Base-by-base conservation (phyloP, 2,329 filamentous ascomycete species). In the Lachnellula suecica region DNA sequence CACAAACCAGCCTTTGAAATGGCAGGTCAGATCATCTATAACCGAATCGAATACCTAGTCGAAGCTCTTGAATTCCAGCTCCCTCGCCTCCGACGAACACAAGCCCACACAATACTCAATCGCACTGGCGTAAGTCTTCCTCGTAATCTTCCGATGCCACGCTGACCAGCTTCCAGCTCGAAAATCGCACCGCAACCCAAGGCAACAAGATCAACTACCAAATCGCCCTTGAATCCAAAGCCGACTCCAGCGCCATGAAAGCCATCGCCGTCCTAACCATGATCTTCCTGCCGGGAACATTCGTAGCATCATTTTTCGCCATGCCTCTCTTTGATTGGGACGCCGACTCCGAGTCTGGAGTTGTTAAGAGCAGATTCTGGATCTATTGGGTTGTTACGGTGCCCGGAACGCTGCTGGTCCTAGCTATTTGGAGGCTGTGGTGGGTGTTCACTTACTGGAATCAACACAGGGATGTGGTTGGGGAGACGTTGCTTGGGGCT, bases 241-340 rank as follows among this genome's bases (percentile, higher is more conserved):
- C 45, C 35, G 35, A 41, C 35, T 48, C 45, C 5, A 41, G 35
- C 35, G 40, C 42, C 19, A 52, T 55, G 53, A 55, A 55, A 40
- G 44, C 49, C 19, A 55, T 55, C 19, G 53, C 53, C 6, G 35
- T 55, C 10, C 45, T 55, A 4, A 55, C 53, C 25, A 52, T 55
- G 53, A 5, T 52, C 17, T 52, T 55, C 13, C 49, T 55, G 10
- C 49, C 53, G 4, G 45, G 15, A 9, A 49, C 44, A 10, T 42
- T 55, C 31, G 27, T 47, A 19, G 34, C 42, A 11, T 20, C 42
- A 6, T 47, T 52, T 19, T 55, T 52, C n/a, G 53, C 53, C 9
- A 55, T 55, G 49, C 53, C 53, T 11, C 43, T 56, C 15, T 49
- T 53, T 29, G 19, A 53, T 8, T 53, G 51, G 51, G 46, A 47